Percentiles rank a stretch among this genome's conserved stretches.
phyloP scores from a whole-genome alignment of 805 yeast species.

The Scheffersomyces amazonensis region DNA sequence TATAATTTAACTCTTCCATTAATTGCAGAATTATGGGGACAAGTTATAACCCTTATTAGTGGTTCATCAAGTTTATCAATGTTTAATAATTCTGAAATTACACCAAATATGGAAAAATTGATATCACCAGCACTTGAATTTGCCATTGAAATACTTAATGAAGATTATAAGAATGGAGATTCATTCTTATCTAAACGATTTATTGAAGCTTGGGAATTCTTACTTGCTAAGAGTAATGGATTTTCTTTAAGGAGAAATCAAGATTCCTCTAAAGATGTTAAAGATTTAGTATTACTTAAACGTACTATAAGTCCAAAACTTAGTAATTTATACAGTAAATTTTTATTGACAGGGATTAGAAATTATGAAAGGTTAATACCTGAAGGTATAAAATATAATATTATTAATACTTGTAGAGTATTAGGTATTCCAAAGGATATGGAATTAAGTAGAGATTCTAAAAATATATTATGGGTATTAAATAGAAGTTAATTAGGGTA shows the following conservation, averaged over 20 bases:
- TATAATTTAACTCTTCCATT: constrained; percentile 29
- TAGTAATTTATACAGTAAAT: constrained; percentile 20
- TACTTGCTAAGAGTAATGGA: neutral
- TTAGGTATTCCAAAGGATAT: constrained; percentile 22
- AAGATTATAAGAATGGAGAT: constrained; percentile 37
- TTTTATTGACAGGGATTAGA: constrained; percentile 33
- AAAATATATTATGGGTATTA: constrained; percentile 30
- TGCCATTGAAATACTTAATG: constrained; percentile 20
- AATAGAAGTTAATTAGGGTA: constrained; percentile 2
- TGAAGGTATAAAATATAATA: constrained; percentile 32
- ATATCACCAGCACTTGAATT: constrained; percentile 28
- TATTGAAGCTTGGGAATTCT: constrained; percentile 43
- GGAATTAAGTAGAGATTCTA: constrained; percentile 19
- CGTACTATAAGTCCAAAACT: constrained; percentile 19
- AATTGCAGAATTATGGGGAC: constrained; percentile 33
- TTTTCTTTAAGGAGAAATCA: neutral
- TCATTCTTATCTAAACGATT: constrained; percentile 47
- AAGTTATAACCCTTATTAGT: constrained; percentile 13
- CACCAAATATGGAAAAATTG: constrained; percentile 13
- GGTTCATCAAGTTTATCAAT: constrained; percentile 11
- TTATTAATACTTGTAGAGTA: constrained; percentile 26
- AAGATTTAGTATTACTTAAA: constrained; percentile 1
- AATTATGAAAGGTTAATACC: constrained; percentile 41
- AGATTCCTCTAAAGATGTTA: neutral
- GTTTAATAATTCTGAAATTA: constrained; percentile 1